Evolutionary conservation across 148 eudicot species (phyloP), one percentile per base, ranked within the genome.

Genomic region (Polygonum maritimum): DNA sequence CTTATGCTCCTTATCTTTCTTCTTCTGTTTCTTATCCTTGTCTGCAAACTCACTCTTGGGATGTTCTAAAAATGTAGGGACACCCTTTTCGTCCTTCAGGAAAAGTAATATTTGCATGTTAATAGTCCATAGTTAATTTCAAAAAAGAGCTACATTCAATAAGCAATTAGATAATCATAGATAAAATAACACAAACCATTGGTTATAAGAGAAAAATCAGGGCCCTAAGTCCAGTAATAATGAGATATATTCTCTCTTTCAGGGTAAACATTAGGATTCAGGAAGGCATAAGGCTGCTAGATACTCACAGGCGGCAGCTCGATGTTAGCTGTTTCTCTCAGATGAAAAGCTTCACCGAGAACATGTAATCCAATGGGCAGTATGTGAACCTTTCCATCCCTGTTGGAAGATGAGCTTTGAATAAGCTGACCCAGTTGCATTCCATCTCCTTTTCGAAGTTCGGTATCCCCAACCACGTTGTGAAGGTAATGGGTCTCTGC

Each of bases 21-120:
- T 95, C 84, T 84, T 91, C 76, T 95, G 94, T 84, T 92, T 95
- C 84, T 80, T 88, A 62, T 95, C 97, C 86, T 92, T 92, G 82
- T 60, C 67, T 60, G 10, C 87, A 15, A 88, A 83, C 84, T 92
- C 97, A 45, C 84, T 78, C 85, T 87, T 92, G 19, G 96, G 83
- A 79, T 89, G 92, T 58, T 89, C 96, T 74, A 89, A 84, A 77
- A 87, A 62, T 6, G 96, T 95, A 39, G 92, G 99, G 78, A 80
- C 80, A 78, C 99, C 97, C 80, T 95, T 95, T 76, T 92, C 97
- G 38, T 85, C 84, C 99, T 95, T 67, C 65, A 79, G 39, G 18
- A 39, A 77, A 15, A 75, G 71, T 55, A 54, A 76, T 60, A 33
- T 10, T 60, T 12, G 14, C 67, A 60, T 0, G 35, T 60, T 22